Evolutionary conservation across 2,329 filamentous ascomycete genomes (phyloP).

Genomic region (Cercospora nicotianae): DNA sequence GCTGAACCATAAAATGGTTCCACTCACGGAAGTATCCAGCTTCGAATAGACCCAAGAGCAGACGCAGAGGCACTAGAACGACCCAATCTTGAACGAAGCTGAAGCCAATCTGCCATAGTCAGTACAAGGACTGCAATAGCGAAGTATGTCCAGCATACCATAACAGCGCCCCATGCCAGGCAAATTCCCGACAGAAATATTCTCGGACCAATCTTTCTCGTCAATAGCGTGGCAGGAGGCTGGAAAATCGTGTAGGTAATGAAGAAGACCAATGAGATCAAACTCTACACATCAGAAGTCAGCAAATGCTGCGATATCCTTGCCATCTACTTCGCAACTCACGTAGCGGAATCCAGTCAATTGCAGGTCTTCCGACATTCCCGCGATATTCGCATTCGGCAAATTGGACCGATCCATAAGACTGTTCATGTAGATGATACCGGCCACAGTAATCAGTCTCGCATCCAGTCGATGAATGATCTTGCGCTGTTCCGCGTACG

Average conservation of each 20-base stretch:
- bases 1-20: not conserved
- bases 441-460: slow-evolving; percentile 1
- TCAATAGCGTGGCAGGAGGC: slow-evolving; percentile 34
- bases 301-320: not conserved
- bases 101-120: not conserved
- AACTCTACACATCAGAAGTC: not conserved
- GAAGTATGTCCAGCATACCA: not conserved
- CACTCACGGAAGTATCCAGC: not conserved
- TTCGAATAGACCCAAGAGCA: not conserved
- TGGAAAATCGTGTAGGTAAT: slow-evolving; percentile 44
- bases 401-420: slow-evolving; percentile 1
- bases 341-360: not conserved
- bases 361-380: slow-evolving; percentile 20
- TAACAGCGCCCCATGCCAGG: not conserved
- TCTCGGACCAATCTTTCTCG: slow-evolving; percentile 33
- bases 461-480: slow-evolving; percentile 8
- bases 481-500: not conserved
- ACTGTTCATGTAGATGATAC: slow-evolving; percentile 4
- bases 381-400: slow-evolving; percentile 36
- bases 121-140: not conserved
- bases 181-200: slow-evolving; percentile 24
- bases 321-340: not conserved
- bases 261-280: slow-evolving; percentile 31
- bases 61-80: not conserved
- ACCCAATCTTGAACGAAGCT: not conserved